Evolutionary conservation across 2,329 filamentous ascomycete species (phyloP), one percentile per base, ranked within the genome.

Genomic region (Colletotrichum ledebouriae): DNA sequence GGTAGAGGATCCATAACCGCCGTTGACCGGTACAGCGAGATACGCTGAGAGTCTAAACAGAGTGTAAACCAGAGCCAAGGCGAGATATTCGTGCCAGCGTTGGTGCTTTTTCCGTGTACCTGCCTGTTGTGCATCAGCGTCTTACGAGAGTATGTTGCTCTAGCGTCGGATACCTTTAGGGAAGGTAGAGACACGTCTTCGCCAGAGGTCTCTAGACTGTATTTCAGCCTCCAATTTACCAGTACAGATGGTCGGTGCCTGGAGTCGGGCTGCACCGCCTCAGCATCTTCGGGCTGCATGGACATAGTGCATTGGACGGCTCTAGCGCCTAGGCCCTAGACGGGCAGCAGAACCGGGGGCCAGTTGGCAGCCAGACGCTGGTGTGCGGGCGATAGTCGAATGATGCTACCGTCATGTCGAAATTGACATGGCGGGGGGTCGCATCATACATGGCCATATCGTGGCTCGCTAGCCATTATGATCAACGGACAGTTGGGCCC

Each of bases 371-470:
- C 20, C 7, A 68, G 39, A 55, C 55, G 56, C 63, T 59, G 56
- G 47, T 29, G 25, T 57, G 62, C 25, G 56, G 55, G 55, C 49
- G 56, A 60, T 59, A 33, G 66, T 69, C 66, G 66, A 66, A 69
- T 66, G 66, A 69, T 66, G 33, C 59, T 44, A 50, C 42, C 61
- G 56, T 69, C 66, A 69, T 52, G 55, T 66, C 46, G 56, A 69
- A 56, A 66, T 69, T 69, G 66, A 50, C 49, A 59, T 34, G 61
- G 66, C 55, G 61, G 66, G 61, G 61, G 61, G 61, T 65, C 61
- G 42, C 66, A 69, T 69, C 66, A 66, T 66, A 9, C 53, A 56
- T 69, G 61, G 56, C 49, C 66, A 59, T 65, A 66, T 69, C 47
- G 37, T 69, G 61, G 66, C 66, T 69, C 61, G 34, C 61, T 37